Conservation (phyloP, 2,329 filamentous ascomycete species). For the Pseudogymnoascus sp. region DNA sequence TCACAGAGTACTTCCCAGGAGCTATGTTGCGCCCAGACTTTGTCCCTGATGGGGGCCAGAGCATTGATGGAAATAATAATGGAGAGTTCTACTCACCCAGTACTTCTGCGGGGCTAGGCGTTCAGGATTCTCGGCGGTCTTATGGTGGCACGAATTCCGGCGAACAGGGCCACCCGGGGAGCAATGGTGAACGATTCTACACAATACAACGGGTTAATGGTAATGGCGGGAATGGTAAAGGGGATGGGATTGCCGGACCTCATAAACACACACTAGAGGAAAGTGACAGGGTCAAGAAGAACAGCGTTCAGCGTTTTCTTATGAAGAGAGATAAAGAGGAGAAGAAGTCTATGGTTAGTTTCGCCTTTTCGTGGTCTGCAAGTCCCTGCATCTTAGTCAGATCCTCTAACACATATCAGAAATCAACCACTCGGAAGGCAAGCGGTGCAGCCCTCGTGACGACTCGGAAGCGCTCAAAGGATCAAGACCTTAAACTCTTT, state of each 20-base stretch:
- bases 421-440: slow-evolving; percentile 63
- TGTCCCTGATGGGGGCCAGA: slow-evolving; percentile 24
- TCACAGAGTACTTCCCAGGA: slow-evolving; percentile 67
- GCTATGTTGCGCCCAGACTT: slow-evolving; percentile 30
- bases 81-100: slow-evolving; percentile 25
- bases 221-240: slow-evolving; percentile 64
- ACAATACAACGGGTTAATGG: slow-evolving; percentile 73
- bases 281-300: slow-evolving; percentile 75
- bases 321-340: slow-evolving; percentile 57
- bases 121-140: background rate
- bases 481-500: slow-evolving; percentile 67
- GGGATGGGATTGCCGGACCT: slow-evolving; percentile 60
- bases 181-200: slow-evolving; percentile 52
- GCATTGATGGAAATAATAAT: slow-evolving; percentile 17
- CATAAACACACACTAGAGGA: slow-evolving; percentile 67
- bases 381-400: slow-evolving; percentile 12
- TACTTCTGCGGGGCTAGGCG: background rate
- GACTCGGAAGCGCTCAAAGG: slow-evolving; percentile 60
- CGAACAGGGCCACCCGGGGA: slow-evolving; percentile 37
- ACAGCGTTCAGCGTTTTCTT: slow-evolving; percentile 61
- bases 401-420: slow-evolving; percentile 39
- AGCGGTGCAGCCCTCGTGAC: slow-evolving; percentile 64
- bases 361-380: background rate
- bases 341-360: slow-evolving; percentile 50
- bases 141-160: slow-evolving; percentile 18